phyloP scores from a whole-genome alignment of 1,284 basidiomycete genomes.

The Hymenochaete sp. region DNA sequence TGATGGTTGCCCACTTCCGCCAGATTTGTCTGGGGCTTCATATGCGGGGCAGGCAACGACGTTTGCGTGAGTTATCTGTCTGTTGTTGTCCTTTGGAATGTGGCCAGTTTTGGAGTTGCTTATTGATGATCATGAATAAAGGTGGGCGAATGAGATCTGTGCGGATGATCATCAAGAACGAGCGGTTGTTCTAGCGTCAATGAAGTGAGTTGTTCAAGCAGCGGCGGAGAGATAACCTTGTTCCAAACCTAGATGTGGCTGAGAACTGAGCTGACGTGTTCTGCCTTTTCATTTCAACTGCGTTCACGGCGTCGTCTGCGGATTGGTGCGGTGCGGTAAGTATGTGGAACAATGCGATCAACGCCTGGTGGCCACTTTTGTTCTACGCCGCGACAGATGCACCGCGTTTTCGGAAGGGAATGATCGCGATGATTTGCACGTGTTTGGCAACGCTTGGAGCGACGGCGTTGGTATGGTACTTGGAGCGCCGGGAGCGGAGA shows the following conservation, averaged over 20 bases:
- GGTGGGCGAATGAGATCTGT: slow-evolving; percentile 68
- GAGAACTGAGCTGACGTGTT: neutral
- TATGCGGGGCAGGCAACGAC: slow-evolving; percentile 63
- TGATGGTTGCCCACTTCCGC: neutral
- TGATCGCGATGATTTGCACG: slow-evolving; percentile 58
- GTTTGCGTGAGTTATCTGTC: slow-evolving; percentile 42
- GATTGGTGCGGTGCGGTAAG: slow-evolving; percentile 33
- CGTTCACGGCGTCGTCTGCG: too few relatives aligned
- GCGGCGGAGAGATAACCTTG: too few relatives aligned
- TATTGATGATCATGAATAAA: slow-evolving; percentile 15
- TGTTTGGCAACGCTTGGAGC: slow-evolving; percentile 45
- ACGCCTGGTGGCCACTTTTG: slow-evolving; percentile 63
- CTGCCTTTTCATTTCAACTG: neutral
- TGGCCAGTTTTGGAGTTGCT: neutral
- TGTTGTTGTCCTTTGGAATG: neutral
- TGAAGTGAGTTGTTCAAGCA: slow-evolving; percentile 41
- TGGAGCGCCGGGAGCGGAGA: slow-evolving; percentile 40
- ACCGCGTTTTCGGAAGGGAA: slow-evolving; percentile 52
- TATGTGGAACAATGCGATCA: slow-evolving; percentile 65
- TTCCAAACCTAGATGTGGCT: neutral
- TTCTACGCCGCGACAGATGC: slow-evolving; percentile 63
- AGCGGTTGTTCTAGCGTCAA: slow-evolving; percentile 57
- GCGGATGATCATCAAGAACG: slow-evolving; percentile 59
- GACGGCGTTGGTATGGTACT: slow-evolving; percentile 48
- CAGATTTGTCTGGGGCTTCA: slow-evolving; percentile 53